Conservation (phyloP, 805 yeast genomes). For the Teunomyces atbi region DNA sequence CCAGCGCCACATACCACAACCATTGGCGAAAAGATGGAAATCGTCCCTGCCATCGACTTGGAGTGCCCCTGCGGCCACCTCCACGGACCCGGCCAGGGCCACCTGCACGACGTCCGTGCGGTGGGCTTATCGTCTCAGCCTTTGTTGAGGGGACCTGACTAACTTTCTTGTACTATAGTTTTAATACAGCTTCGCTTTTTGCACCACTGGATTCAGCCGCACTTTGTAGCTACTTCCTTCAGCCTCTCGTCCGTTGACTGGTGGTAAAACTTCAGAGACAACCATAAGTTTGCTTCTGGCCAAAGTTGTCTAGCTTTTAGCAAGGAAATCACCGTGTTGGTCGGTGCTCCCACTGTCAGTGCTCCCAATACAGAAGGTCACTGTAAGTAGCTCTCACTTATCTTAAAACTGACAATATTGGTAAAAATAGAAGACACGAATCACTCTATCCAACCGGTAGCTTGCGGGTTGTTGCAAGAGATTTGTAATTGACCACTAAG, state of each 20-base stretch:
- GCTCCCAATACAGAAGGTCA: background rate
- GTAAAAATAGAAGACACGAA: background rate
- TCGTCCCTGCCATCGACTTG: background rate
- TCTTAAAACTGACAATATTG: background rate
- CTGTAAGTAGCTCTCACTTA: background rate
- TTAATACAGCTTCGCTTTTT: background rate
- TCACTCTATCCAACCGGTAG: background rate
- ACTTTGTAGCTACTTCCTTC: background rate
- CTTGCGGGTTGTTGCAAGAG: background rate
- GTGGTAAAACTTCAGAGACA: too few species aligned
- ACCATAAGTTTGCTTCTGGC: background rate
- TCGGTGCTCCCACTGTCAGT: background rate
- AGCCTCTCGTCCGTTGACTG: too few species aligned
- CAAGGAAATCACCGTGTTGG: too few species aligned
- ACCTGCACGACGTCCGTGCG: constrained; percentile 11
- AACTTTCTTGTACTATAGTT: background rate
- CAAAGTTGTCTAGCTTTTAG: too few species aligned
- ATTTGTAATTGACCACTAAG: background rate
- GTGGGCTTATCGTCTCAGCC: constrained; percentile 13
- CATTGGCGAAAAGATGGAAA: background rate
- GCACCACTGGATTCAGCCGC: background rate
- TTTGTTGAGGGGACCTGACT: constrained; percentile 16
- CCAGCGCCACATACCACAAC: background rate
- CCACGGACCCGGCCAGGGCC: constrained; percentile 18
- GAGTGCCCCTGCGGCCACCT: constrained; percentile 16